These are phyloP conservation scores for Cryptosporidium muris DNA, from an alignment of 169 alveolate species.

Conservation along the genomic window DNA sequence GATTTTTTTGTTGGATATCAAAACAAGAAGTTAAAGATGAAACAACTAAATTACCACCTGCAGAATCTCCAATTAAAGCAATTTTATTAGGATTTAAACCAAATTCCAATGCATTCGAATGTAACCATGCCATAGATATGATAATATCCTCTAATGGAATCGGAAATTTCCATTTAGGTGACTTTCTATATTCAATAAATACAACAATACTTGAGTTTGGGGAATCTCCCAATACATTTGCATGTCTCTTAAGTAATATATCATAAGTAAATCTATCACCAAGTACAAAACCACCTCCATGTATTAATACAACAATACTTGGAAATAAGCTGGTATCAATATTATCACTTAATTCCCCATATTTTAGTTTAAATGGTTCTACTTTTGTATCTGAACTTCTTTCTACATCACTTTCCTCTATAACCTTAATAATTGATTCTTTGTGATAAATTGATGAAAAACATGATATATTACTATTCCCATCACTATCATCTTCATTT, in stretches of 20 bases:
- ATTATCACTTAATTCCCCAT: not conserved
- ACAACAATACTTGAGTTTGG: conserved; percentile 19
- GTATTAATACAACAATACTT: conserved; percentile 26
- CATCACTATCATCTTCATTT: not conserved
- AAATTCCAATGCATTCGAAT: conserved; percentile 11
- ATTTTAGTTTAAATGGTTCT: not conserved
- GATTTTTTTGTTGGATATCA: conserved; percentile 4
- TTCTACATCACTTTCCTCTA: not conserved
- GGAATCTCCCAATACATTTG: conserved; percentile 28
- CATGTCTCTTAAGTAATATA: conserved; percentile 18
- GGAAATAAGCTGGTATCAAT: not conserved
- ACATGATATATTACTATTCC: not conserved
- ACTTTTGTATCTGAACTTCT: not conserved
- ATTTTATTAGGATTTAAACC: conserved; percentile 44
- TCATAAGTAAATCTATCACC: conserved; percentile 33
- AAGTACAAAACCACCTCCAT: conserved; percentile 63
- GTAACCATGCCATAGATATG: conserved; percentile 49
- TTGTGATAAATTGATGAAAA: conserved; percentile 16
- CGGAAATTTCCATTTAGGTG: conserved; percentile 67
- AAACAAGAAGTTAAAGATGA: conserved; percentile 58
- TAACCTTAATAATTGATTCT: conserved; percentile 22
- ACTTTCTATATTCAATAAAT: conserved; percentile 54
- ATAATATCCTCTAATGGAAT: conserved; percentile 53
- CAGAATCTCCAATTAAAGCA: conserved; percentile 55
- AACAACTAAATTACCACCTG: conserved; percentile 54